phyloP scores from a whole-genome alignment of 345 rosid species.

The Salix suchowensis region DNA sequence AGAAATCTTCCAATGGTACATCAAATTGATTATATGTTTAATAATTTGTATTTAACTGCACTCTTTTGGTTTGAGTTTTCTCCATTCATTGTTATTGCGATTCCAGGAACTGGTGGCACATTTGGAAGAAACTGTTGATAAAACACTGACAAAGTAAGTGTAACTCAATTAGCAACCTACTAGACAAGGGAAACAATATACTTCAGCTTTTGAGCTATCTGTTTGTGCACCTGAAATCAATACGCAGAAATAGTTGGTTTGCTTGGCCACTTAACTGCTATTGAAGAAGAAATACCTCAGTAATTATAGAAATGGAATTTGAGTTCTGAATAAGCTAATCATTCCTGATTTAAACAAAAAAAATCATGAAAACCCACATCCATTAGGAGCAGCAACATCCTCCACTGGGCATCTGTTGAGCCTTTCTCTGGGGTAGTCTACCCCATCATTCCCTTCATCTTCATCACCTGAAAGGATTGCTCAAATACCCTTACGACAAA shows the following conservation, averaged over 20 bases:
- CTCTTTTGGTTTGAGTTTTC: background rate
- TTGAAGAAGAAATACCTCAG: constrained; percentile 15
- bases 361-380: constrained; percentile 29
- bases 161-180: constrained; percentile 1
- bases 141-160: constrained; percentile 34
- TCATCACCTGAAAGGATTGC: constrained; percentile 86
- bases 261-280: constrained; percentile 33
- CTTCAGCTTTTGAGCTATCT: background rate
- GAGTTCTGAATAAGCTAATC: constrained; percentile 11
- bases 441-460: constrained; percentile 46
- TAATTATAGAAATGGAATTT: constrained; percentile 3
- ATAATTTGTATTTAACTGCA: background rate
- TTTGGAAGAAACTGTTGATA: constrained; percentile 26
- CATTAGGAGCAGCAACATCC: constrained; percentile 50
- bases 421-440: constrained; percentile 30
- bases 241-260: constrained; percentile 9
- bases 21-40: background rate
- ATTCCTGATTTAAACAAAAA: background rate
- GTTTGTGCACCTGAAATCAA: constrained; percentile 32
- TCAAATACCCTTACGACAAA: constrained; percentile 64
- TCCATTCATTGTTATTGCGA: constrained; percentile 46
- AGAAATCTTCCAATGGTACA: background rate
- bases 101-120: constrained; percentile 32
- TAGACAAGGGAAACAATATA: constrained; percentile 7
- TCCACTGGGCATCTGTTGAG: constrained; percentile 22